A percentile compares a stretch with the other conserved stretches of the same genome.
Evolutionary conservation across 2,329 filamentous ascomycete species (phyloP).

Genomic region (Aspergillus japonicus): DNA sequence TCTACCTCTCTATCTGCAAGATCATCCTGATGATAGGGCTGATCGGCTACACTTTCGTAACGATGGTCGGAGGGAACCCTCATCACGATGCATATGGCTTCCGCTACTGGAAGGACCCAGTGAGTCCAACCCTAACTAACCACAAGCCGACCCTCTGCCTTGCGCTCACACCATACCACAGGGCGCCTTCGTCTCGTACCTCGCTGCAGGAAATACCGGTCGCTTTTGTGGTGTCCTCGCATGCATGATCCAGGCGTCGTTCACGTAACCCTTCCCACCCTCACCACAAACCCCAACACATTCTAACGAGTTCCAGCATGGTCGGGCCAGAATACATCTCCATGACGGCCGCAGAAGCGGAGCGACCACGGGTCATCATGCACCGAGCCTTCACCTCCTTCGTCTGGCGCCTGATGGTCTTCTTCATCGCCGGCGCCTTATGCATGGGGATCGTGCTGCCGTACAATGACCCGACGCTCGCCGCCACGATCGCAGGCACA

Average conservation of each 20-base stretch:
- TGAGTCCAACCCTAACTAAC: constrained; percentile 4
- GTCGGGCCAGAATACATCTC: constrained; percentile 65
- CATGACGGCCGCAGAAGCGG: constrained; percentile 63
- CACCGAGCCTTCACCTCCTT: constrained; percentile 71
- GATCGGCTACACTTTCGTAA: constrained; percentile 63
- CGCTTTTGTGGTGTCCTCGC: constrained; percentile 55
- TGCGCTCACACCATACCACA: background rate
- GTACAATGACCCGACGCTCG: constrained; percentile 61
- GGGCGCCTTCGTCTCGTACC: constrained; percentile 64
- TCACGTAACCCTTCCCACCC: constrained; percentile 42
- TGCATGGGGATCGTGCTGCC: constrained; percentile 68
- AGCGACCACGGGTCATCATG: constrained; percentile 66
- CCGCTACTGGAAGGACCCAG: constrained; percentile 61
- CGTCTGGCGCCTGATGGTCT: constrained; percentile 71
- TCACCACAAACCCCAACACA: background rate
- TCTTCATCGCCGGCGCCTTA: constrained; percentile 70
- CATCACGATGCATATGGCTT: constrained; percentile 68
- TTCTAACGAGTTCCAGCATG: constrained; percentile 35
- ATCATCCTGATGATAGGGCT: constrained; percentile 33
- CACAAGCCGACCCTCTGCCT: background rate
- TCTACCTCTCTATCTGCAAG: constrained; percentile 48
- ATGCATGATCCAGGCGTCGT: constrained; percentile 68
- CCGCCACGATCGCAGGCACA: constrained; percentile 49
- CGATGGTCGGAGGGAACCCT: constrained; percentile 78
- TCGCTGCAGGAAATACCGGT: constrained; percentile 61